Conservation (phyloP, 1,139 yeast genomes). For the Pichia sp. region DNA sequence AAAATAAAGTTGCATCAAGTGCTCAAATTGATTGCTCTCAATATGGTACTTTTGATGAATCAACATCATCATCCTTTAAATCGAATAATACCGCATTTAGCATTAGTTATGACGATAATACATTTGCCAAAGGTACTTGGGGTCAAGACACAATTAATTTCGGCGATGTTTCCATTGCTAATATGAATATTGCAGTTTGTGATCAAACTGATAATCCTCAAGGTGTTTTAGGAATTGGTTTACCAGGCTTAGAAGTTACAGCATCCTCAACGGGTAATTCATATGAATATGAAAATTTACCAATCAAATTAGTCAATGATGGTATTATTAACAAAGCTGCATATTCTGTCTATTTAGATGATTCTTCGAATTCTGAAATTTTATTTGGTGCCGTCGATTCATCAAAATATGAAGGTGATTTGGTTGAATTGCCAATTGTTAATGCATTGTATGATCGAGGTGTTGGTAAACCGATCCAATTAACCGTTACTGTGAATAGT, state of each 20-base stretch:
- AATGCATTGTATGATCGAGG: constrained; percentile 31
- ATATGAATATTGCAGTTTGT: constrained; percentile 54
- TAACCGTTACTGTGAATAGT: constrained; percentile 40
- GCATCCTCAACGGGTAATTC: constrained; percentile 16
- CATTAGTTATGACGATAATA: constrained; percentile 58
- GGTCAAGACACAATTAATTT: constrained; percentile 49
- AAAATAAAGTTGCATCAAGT: constrained; percentile 1
- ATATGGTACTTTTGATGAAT: constrained; percentile 47
- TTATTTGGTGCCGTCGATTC: constrained; percentile 56
- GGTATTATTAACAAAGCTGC: constrained; percentile 48
- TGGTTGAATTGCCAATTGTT: constrained; percentile 41
- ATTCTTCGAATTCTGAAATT: constrained; percentile 38
- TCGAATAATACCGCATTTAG: constrained; percentile 41
- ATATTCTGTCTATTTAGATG: constrained; percentile 49
- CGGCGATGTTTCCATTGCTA: constrained; percentile 37
- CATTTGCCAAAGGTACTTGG: constrained; percentile 61
- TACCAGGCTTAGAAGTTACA: constrained; percentile 45
- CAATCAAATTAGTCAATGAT: constrained; percentile 45
- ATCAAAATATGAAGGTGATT: constrained; percentile 42
- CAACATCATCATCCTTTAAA: constrained; percentile 40
- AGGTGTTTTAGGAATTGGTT: constrained; percentile 61
- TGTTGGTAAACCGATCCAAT: constrained; percentile 32
- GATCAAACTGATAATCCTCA: constrained; percentile 44
- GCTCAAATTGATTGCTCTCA: constrained; percentile 31
- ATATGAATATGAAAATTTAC: constrained; percentile 46